Conservation (phyloP, 805 yeast genomes). For the Saccharomycopsis capsularis region DNA sequence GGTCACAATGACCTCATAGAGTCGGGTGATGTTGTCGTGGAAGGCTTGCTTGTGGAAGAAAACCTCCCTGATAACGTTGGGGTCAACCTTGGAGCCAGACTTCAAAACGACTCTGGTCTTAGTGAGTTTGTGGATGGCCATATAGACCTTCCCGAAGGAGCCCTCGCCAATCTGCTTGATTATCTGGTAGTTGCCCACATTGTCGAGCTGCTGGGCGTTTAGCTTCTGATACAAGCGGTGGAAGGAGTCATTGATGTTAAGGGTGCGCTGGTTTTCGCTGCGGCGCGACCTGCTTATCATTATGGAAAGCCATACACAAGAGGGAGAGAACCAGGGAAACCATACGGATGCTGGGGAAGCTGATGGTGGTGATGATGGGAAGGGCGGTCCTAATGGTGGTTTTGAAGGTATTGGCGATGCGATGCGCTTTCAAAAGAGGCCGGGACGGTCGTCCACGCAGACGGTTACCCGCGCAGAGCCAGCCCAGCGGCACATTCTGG, state of each 20-base stretch:
- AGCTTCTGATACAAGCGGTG: conserved; percentile 19
- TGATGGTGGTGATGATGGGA: too few species aligned
- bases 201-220: conserved; percentile 26
- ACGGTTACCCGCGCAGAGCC: too few species aligned
- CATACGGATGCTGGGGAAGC: too few species aligned
- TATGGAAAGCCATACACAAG: too few species aligned
- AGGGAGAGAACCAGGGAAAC: too few species aligned
- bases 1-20: conserved; percentile 80
- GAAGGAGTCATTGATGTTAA: conserved; percentile 16
- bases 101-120: conserved; percentile 78
- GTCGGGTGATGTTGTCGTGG: conserved; percentile 75
- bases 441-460: too few species aligned
- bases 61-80: conserved; percentile 83
- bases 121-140: conserved; percentile 73
- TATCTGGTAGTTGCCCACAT: conserved; percentile 77
- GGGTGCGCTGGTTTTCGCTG: conserved; percentile 16
- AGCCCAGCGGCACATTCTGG: too few species aligned
- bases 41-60: conserved; percentile 79
- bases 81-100: conserved; percentile 69
- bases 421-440: too few species aligned
- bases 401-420: too few species aligned
- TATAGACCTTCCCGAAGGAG: conserved; percentile 83
- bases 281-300: conserved; percentile 12
- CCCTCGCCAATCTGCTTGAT: conserved; percentile 81
- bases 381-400: too few species aligned